Evolutionary conservation across 2,329 filamentous ascomycete species (phyloP), one percentile per base, ranked within the genome.

Genomic region (Gnomoniopsis sp.): DNA sequence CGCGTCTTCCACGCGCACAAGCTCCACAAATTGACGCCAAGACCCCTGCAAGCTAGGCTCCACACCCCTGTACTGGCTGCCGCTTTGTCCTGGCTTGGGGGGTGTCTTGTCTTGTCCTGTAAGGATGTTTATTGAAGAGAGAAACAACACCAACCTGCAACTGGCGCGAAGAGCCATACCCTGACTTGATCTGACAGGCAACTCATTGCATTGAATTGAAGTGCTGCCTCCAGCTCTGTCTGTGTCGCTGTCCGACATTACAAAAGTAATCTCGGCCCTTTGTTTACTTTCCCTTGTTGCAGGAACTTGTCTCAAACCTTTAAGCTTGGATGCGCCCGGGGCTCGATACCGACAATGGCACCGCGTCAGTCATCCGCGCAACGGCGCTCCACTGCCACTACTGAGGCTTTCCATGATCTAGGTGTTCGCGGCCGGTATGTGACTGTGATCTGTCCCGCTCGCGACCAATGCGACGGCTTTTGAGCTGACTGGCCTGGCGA

Each of bases 341-440:
- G 14, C 38, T 43, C 38, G 38, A 43, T 6, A 43, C 10, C 14
- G 38, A 43, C 38, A 43, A 78, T 79, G 76, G 70, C 75, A 64
- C 72, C 75, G 48, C 70, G 74, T 56, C 64, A 38, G 10, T 55
- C 67, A 60, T 65, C 69, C 48, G 60, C 67, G 63, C 69, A 68
- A 61, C 70, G 72, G 60, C 75, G 77, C 65, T 71, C 68, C 48
- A 69, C 69, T 63, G 69, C 71, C 67, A 74, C 79, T 59, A 74
- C 72, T 62, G 78, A 81, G 58, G 76, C 76, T 53, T 69, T 81
- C 23, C 81, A 78, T 66, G 75, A 79, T 33, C 64, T 81, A n/a
- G 80, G 80, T 52, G 75, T 77, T 41, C 71, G 70, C 58, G 80
- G 80, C 68, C 78, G 80, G 80, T 79, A 73, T 44, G 55, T 21